These are phyloP conservation scores for Botryotinia globosa DNA, from an alignment of 2,329 filamentous ascomycete species.

Conservation along the genomic window DNA sequence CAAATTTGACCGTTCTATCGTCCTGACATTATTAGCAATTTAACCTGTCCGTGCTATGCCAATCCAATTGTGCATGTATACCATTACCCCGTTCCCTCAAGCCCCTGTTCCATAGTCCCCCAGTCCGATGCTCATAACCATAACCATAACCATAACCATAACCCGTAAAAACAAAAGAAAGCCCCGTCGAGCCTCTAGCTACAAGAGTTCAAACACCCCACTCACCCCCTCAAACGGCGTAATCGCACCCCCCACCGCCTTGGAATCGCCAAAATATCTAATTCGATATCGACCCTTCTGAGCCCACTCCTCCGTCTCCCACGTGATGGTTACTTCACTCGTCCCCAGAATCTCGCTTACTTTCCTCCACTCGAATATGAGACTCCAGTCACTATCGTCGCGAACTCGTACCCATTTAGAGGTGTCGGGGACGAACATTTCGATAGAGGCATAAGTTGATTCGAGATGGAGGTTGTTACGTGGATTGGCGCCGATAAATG, in stretches of 20 bases:
- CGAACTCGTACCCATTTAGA: constrained; percentile 63
- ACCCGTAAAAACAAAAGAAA: not conserved
- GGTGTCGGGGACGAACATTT: constrained; percentile 51
- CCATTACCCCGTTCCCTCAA: not conserved
- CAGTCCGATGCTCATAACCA: not conserved
- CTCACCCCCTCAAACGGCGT: constrained; percentile 68
- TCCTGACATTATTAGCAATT: not conserved
- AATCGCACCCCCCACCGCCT: constrained; percentile 58
- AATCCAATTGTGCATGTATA: not conserved
- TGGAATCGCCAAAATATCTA: constrained; percentile 81
- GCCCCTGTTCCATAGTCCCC: not conserved
- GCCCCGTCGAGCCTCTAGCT: not conserved
- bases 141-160: not conserved
- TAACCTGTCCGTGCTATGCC: not conserved
- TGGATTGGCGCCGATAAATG: constrained; percentile 84
- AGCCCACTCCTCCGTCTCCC: constrained; percentile 68
- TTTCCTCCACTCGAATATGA: constrained; percentile 78
- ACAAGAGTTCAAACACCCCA: constrained; percentile 45
- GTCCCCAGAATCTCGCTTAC: constrained; percentile 66
- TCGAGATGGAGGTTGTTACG: constrained; percentile 82
- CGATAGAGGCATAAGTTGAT: constrained; percentile 73
- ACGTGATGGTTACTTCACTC: constrained; percentile 75
- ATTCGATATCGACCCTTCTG: constrained; percentile 70
- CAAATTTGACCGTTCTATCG: not conserved
- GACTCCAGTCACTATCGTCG: constrained; percentile 77